These are phyloP conservation scores for Carallia brachiata DNA, from an alignment of 345 rosid species.

Conservation along the genomic window DNA sequence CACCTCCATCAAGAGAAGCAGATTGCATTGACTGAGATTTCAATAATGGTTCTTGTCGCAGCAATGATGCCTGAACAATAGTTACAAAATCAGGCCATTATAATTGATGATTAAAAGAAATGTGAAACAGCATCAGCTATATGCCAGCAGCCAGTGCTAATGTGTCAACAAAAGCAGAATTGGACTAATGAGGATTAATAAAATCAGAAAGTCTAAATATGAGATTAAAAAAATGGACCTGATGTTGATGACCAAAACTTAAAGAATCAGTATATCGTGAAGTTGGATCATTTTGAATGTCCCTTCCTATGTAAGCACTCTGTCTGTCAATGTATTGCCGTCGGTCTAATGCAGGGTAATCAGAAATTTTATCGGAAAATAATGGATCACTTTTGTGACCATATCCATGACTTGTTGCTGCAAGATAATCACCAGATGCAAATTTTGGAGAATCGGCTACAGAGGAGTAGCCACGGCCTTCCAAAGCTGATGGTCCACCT, in stretches of 20 bases:
- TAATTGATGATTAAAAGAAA: conserved; percentile 9
- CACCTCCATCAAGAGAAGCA: conserved; percentile 62
- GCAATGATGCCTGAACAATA: conserved; percentile 72
- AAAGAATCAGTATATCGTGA: conserved; percentile 68
- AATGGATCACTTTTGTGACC: conserved; percentile 70
- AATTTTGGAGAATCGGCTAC: conserved; percentile 75
- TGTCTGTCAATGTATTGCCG: conserved; percentile 73
- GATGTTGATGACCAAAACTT: conserved; percentile 66
- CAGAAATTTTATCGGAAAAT: conserved; percentile 69
- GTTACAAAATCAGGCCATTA: conserved; percentile 71
- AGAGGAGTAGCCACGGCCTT: conserved; percentile 67
- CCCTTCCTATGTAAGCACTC: conserved; percentile 67
- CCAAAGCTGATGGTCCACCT: conserved; percentile 55
- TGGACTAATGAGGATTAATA: no score
- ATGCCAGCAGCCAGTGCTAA: neutral
- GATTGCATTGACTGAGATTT: conserved; percentile 74
- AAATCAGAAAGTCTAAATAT: no score
- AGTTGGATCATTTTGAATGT: conserved; percentile 62
- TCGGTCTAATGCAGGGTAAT: conserved; percentile 65
- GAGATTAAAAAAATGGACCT: conserved; percentile 42
- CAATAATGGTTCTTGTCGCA: conserved; percentile 77
- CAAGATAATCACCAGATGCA: conserved; percentile 59
- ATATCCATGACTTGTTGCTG: conserved; percentile 68
- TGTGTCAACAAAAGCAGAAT: no score
- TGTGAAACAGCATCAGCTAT: neutral